phyloP scores from a whole-genome alignment of 345 rosid genomes.

The Euphorbia tirucalli region DNA sequence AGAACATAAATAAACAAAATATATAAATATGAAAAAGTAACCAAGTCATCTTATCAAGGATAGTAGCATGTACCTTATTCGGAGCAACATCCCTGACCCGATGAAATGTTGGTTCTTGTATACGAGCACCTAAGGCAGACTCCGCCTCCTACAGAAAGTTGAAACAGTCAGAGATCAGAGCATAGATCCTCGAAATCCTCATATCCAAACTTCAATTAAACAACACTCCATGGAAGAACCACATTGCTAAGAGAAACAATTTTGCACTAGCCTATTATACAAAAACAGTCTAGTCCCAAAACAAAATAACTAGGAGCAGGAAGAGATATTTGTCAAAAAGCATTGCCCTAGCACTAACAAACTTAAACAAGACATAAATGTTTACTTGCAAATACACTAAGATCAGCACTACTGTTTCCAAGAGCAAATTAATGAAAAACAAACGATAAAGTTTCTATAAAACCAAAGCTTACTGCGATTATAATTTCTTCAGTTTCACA shows the following conservation, averaged over 20 bases:
- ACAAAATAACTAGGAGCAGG: not conserved
- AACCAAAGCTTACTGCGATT: slow-evolving; percentile 47
- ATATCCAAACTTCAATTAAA: not conserved
- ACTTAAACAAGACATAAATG: not conserved
- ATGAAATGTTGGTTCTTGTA: slow-evolving; percentile 62
- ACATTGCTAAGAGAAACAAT: not conserved
- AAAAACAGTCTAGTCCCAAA: not conserved
- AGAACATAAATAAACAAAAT: not conserved
- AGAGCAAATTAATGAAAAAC: not conserved
- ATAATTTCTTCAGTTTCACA: slow-evolving; percentile 64
- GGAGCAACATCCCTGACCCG: slow-evolving; percentile 98
- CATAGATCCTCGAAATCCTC: not conserved
- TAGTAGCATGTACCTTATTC: slow-evolving; percentile 58
- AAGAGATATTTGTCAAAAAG: not conserved
- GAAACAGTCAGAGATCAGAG: not conserved
- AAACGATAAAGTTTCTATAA: not conserved
- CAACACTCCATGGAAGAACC: not conserved
- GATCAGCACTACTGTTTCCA: not conserved
- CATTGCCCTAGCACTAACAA: not conserved
- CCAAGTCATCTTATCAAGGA: not conserved
- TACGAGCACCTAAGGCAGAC: slow-evolving; percentile 51
- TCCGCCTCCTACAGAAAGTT: slow-evolving; percentile 63
- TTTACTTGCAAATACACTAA: too few species aligned
- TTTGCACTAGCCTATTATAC: not conserved
- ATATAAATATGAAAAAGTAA: not conserved